phyloP scores from a whole-genome alignment of 495 filamentous ascomycete species.

The Penicillium chermesinum region DNA sequence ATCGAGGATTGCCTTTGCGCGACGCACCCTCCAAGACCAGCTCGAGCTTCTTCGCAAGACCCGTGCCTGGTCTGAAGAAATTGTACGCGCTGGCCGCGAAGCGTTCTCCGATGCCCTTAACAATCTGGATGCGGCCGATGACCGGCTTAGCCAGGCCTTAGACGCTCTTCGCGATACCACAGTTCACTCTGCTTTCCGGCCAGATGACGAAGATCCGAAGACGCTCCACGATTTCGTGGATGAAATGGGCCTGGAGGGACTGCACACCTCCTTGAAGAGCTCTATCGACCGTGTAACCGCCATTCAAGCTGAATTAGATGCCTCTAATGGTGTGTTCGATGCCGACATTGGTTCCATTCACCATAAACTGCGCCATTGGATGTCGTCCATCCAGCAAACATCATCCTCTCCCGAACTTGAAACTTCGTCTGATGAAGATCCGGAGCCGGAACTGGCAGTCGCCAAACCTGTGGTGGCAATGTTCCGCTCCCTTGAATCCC shows the following conservation, averaged over 20 bases:
- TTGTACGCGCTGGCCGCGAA: constrained; percentile 44
- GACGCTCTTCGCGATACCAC: constrained; percentile 61
- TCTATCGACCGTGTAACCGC: constrained; percentile 56
- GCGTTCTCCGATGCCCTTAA: constrained; percentile 62
- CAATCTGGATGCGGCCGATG: constrained; percentile 69
- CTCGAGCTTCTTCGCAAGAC: constrained; percentile 62
- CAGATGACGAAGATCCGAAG: constrained; percentile 59
- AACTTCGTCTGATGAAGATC: not conserved
- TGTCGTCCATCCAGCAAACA: constrained; percentile 35
- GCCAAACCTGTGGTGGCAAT: constrained; percentile 57
- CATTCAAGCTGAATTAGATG: constrained; percentile 51
- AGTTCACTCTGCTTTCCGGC: constrained; percentile 70
- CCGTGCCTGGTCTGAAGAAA: constrained; percentile 53
- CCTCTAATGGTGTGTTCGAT: constrained; percentile 43
- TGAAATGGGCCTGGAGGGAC: constrained; percentile 64
- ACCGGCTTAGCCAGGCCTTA: constrained; percentile 65
- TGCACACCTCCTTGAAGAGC: constrained; percentile 60
- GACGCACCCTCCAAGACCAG: constrained; percentile 67
- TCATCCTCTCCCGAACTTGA: constrained; percentile 29
- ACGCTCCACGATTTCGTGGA: constrained; percentile 89
- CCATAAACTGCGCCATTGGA: constrained; percentile 47
- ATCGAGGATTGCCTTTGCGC: constrained; percentile 73
- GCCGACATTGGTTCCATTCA: constrained; percentile 60
- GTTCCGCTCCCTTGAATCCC: constrained; percentile 66
- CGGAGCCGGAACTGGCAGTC: constrained; percentile 33